phyloP scores from a whole-genome alignment of 1,284 basidiomycete species.

The Tylopilus orsonianus region DNA sequence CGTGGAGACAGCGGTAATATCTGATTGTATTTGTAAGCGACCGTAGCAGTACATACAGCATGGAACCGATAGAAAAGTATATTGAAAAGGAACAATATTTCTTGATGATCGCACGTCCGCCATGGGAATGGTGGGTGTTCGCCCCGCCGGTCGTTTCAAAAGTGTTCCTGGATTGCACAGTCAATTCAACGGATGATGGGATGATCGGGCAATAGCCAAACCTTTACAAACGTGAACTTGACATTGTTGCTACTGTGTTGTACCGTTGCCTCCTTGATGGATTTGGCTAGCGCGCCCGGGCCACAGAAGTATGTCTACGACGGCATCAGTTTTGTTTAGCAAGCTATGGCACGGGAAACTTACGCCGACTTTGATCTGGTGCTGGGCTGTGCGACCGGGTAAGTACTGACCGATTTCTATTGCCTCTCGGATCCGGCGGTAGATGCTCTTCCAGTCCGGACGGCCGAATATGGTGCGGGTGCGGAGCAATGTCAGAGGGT shows the following conservation, averaged over 20 bases:
- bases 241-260: constrained; percentile 55
- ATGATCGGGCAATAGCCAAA: constrained; percentile 16
- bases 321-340: constrained; percentile 3
- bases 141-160: constrained; percentile 40
- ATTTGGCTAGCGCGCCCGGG: constrained; percentile 67
- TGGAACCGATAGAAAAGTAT: not conserved
- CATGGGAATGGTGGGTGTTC: not conserved
- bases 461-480: constrained; percentile 87
- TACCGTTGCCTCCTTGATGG: constrained; percentile 68
- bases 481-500: constrained; percentile 81
- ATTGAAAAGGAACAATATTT: not conserved
- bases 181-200: constrained; percentile 3
- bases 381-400: constrained; percentile 70
- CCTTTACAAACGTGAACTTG: constrained; percentile 82
- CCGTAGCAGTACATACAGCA: not conserved
- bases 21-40: not conserved
- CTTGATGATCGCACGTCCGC: not conserved
- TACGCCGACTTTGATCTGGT: constrained; percentile 81
- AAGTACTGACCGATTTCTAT: constrained; percentile 81
- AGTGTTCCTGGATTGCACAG: constrained; percentile 52
- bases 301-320: constrained; percentile 85
- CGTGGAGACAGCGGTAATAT: not conserved
- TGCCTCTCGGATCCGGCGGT: constrained; percentile 64
- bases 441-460: constrained; percentile 83
- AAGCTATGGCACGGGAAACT: constrained; percentile 30